Evolutionary conservation across 768 basidiomycete species (phyloP).

Genomic region (Mycena alexandri): DNA sequence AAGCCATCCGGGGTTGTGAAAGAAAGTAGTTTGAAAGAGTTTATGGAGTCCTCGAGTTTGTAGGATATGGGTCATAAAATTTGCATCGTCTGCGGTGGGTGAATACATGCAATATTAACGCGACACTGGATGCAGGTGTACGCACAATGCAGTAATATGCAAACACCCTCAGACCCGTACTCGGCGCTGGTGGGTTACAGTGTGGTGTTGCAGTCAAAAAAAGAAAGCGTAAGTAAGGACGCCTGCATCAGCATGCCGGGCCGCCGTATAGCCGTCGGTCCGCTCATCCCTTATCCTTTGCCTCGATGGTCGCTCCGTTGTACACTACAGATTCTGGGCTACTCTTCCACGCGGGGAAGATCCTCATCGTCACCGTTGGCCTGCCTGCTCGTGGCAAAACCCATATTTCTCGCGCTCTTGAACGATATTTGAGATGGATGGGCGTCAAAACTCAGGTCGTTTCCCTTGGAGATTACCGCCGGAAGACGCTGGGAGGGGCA

Average conservation of each 20-base stretch:
- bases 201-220: too few species aligned
- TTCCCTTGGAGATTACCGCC: slow-evolving; percentile 93
- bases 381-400: slow-evolving; percentile 97
- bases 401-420: slow-evolving; percentile 94
- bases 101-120: too few species aligned
- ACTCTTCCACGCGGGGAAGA: slow-evolving; percentile 94
- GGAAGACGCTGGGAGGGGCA: slow-evolving; percentile 90
- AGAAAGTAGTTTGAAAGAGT: background rate
- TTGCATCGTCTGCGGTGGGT: too few species aligned
- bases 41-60: slow-evolving; percentile 5
- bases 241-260: too few species aligned
- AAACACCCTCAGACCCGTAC: too few species aligned
- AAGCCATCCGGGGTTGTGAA: background rate
- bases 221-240: too few species aligned
- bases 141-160: too few species aligned
- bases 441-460: slow-evolving; percentile 97
- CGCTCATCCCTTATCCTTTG: background rate
- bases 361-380: slow-evolving; percentile 92
- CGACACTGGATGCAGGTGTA: too few species aligned
- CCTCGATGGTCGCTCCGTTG: slow-evolving; percentile 89
- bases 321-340: slow-evolving; percentile 93
- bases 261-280: too few species aligned
- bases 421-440: slow-evolving; percentile 98
- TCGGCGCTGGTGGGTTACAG: too few species aligned
- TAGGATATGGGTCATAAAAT: slow-evolving; percentile 19